Conservation (phyloP, 75 land plant genomes). For the Cupressus sempervirens region DNA sequence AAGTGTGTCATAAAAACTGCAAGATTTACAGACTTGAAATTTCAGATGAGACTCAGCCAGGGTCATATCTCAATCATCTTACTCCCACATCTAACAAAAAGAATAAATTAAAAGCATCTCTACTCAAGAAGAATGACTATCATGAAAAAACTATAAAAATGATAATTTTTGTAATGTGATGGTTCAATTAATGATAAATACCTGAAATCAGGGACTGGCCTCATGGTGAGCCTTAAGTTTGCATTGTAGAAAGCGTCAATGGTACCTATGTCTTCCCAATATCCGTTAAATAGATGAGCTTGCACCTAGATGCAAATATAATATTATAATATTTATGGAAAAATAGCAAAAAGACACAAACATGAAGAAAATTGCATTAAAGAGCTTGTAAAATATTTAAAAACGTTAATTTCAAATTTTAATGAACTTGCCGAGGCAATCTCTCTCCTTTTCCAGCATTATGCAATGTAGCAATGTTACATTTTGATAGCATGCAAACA, state of each 20-base stretch:
- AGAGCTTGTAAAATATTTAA: background rate
- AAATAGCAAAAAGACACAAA: background rate
- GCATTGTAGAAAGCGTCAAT: slow-evolving; percentile 86
- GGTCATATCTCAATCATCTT: background rate
- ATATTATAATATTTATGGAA: background rate
- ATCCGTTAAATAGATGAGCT: slow-evolving; percentile 72
- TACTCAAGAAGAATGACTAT: background rate
- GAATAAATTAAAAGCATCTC: background rate
- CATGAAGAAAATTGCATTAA: background rate
- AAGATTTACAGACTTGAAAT: background rate
- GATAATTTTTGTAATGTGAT: background rate
- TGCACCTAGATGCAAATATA: slow-evolving; percentile 44
- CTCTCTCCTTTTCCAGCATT: background rate
- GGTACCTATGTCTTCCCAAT: slow-evolving; percentile 88
- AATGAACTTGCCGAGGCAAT: background rate
- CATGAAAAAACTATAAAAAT: background rate
- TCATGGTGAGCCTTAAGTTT: slow-evolving; percentile 65
- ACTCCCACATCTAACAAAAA: background rate
- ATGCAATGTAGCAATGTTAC: background rate
- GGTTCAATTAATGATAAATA: slow-evolving; percentile 8
- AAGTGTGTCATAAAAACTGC: slow-evolving; percentile 71
- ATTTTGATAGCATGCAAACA: background rate
- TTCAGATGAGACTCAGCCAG: background rate
- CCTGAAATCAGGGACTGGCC: slow-evolving; percentile 58
- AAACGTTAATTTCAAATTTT: background rate